Evolutionary conservation across 768 basidiomycete genomes (phyloP), one percentile per base, ranked within the genome.

Genomic region (Xerocomellus amylosporus): DNA sequence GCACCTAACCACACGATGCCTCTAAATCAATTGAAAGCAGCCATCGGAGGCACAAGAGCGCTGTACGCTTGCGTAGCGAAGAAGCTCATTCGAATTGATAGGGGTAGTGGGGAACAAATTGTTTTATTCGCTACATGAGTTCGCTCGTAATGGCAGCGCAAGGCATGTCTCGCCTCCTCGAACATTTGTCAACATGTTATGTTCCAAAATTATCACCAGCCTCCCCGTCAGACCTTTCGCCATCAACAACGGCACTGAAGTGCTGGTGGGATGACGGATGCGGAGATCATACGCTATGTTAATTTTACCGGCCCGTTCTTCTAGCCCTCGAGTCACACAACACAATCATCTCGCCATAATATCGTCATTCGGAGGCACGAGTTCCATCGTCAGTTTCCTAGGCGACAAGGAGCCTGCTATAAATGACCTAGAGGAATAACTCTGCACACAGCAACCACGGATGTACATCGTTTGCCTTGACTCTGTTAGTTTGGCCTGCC

Each of bases 21-120:
- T 10, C 67, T 91, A 14, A 83, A 79, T 59, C 79, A 77, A 61
- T 73, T 86, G 15, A 90, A 89, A 68, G 81, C 80, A 46, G 65
- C 76, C 20, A 69, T 91, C 20, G 78, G 80, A 36, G 74, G 82
- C 12, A 85, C 82, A 9, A 75, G 86, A 39, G 81, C 87, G 15
- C 67, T 91, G 13, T 92, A 89, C 62, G 83, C 77, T 2, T 90
- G 89, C 64, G 87, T 91, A n/a, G 90, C 87, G 15, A 92, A 91
- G 72, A 77, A 87, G 56, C 71, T 92, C 48, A 66, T 92, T 55
- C 87, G 82, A 70, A 89, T 91, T 59, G 89, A 91, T 48, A 76
- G 90, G 40, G 82, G 87, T 19, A 80, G 83, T 5, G 79, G 88
- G 33, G 88, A 88, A 65, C 89, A 92, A 65, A 75, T 84, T 8